These are phyloP conservation scores for Epichloe sibirici DNA, from an alignment of 2,329 filamentous ascomycete species.

Conservation along the genomic window DNA sequence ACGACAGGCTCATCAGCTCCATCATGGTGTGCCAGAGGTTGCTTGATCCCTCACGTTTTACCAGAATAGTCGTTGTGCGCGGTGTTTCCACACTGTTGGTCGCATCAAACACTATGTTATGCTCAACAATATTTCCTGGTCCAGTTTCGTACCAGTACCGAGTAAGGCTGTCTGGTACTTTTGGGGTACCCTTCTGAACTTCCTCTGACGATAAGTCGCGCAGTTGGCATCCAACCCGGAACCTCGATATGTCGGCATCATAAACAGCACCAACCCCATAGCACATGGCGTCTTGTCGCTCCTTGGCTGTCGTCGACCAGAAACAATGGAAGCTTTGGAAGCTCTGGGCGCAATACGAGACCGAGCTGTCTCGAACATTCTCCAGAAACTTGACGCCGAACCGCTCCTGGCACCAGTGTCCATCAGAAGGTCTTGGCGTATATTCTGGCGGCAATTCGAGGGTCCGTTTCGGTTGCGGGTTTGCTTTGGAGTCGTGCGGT, in stretches of 20 bases:
- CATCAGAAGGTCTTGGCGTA: too few species aligned
- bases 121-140: conserved; percentile 12
- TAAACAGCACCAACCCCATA: conserved; percentile 2
- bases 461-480: too few species aligned
- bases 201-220: conserved; percentile 1
- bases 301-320: not conserved
- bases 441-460: too few species aligned
- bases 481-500: conserved; percentile 1
- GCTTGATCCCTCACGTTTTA: conserved; percentile 21
- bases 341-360: conserved; percentile 12
- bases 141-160: conserved; percentile 21
- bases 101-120: conserved; percentile 9
- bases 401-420: too few species aligned
- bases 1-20: conserved; percentile 21
- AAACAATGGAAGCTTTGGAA: conserved; percentile 13
- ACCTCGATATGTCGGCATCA: not conserved
- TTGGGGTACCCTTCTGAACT: not conserved
- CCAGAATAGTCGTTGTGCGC: conserved; percentile 11
- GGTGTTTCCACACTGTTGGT: not conserved
- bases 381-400: too few species aligned
- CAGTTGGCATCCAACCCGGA: conserved; percentile 1
- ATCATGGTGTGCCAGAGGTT: conserved; percentile 24
- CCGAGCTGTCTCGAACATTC: not conserved
- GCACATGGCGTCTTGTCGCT: conserved; percentile 5
- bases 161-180: conserved; percentile 6